Evolutionary conservation across 2,329 filamentous ascomycete genomes (phyloP), one percentile per base, ranked within the genome.

Genomic region (Delphinella strobiligena): DNA sequence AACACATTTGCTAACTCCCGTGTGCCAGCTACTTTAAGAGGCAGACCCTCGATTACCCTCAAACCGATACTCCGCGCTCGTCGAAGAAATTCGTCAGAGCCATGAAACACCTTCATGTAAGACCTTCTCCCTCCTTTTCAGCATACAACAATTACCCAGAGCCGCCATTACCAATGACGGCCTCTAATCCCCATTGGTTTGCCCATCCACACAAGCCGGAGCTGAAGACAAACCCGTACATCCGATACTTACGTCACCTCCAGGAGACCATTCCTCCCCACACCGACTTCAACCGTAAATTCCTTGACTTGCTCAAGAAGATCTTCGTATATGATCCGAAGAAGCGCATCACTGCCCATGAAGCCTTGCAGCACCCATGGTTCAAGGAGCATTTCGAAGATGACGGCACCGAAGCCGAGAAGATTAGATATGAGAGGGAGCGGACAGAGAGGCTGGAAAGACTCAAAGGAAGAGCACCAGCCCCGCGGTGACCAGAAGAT

Each of bases 251-350:
- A 55, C 38, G 44, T 15, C n/a, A 44, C 15, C 40, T 50, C 18
- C 54, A 80, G 71, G 74, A 79, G 47, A 78, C 75, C 49, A 79
- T 80, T 42, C 74, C 75, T 4, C 62, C 66, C 29, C 71, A 66
- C 44, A 75, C 64, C 24, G 54, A 64, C 15, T 80, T 80, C 60
- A 79, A 80, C 57, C 64, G 67, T 41, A 64, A 73, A 37, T 78
- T 80, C 58, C 67, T 80, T 35, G 75, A 80, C 46, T 63, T 80
- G 4, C 62, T 80, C 4, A 64, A 68, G 44, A 68, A 65, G 48
- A 80, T 80, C 51, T 80, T 80, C 48, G 71, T 80, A 15, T 80
- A 80, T 52, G 75, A 80, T 45, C 76, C 76, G 5, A 76, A 75
- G 54, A 69, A 71, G 48, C 68, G 76, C 17, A 78, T 80, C 48